These are phyloP conservation scores for Cardamine resedifolia DNA, from an alignment of 345 rosid genomes.

Conservation along the genomic window DNA sequence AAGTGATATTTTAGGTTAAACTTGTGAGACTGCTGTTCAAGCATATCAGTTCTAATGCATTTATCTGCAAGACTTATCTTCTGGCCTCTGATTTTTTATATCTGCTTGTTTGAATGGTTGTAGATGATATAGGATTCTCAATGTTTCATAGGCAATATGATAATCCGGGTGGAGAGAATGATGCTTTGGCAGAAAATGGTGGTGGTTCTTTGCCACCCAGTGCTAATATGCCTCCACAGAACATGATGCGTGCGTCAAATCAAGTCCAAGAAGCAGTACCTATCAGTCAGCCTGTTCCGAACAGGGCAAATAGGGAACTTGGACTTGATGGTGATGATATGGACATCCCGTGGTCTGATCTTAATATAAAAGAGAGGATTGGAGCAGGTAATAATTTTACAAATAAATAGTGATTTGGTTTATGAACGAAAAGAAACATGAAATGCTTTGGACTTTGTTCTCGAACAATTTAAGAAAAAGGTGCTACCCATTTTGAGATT, in stretches of 20 bases:
- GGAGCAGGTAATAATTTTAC: constrained; percentile 77
- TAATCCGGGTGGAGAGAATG: constrained; percentile 50
- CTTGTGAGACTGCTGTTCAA: background rate
- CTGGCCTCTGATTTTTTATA: constrained; percentile 20
- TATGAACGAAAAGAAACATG: constrained; percentile 3
- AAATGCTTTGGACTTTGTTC: constrained; percentile 11
- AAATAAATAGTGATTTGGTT: background rate
- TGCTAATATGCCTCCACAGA: constrained; percentile 46
- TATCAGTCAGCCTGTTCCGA: constrained; percentile 43
- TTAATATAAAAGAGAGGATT: constrained; percentile 81
- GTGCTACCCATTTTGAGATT: background rate
- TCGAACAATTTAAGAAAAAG: background rate
- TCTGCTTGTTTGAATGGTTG: constrained; percentile 40
- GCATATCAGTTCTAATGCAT: constrained; percentile 13
- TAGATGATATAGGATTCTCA: constrained; percentile 52
- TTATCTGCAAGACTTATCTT: constrained; percentile 4
- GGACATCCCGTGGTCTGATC: constrained; percentile 91
- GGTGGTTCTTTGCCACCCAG: constrained; percentile 43
- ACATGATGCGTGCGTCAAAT: constrained; percentile 43
- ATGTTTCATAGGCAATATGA: constrained; percentile 52
- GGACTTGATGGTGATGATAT: constrained; percentile 81
- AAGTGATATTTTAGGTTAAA: background rate
- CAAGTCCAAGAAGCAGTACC: constrained; percentile 46
- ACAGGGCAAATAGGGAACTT: constrained; percentile 52
- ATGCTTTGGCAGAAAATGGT: constrained; percentile 44